Base-by-base conservation (phyloP, 2,329 filamentous ascomycete genomes). In the Akanthomyces lecanii region DNA sequence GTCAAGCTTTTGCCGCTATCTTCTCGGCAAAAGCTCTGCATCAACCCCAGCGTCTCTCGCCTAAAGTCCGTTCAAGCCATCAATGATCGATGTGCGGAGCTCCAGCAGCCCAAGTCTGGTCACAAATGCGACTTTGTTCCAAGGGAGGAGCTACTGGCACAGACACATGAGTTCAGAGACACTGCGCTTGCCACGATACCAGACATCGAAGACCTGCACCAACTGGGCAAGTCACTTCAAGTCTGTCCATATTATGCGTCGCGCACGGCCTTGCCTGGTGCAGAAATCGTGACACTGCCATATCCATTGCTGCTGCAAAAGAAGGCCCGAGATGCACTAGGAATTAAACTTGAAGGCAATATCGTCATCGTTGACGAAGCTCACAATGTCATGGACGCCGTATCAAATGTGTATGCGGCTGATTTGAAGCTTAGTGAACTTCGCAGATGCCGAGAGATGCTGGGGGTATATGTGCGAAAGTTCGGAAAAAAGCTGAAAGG, bases 191-290 rank as follows among this genome's bases (percentile, higher is more conserved):
- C 95, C 0, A 92, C 85, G 0, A 84, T 99, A 8, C 89, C 91
- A 2, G 95, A 99, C 70, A 98, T 99, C 62, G 95, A 99, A 73
- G 95, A 99, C 69, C 81, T 98, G 45, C 88, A 89, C 23, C 79
- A 81, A 16, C 79, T 98, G 1, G 95, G 95, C 4, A 90, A 88
- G 69, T 85, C 88, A 56, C 80, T 97, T 38, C 85, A 88, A 0
- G 84, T 98, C 5, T 99, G 95, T 72, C 94, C 95, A 0, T 99
- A 99, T 74, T 99, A 99, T 75, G 93, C 94, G n/a, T 94, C 94
- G 0, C 84, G 95, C 55, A 84, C 89, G 3, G 90, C 91, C 0
- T 88, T 96, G n/a, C 86, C 88, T 21, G 85, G 89, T 11, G 89
- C 91, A 47, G 93, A 97, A 81, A 92, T 99, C 60, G 83, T 99